A percentile compares a stretch with the other conserved stretches of the same genome.
These are phyloP conservation scores for Lippia alba DNA, from an alignment of 305 asterid species.

Conservation along the genomic window DNA sequence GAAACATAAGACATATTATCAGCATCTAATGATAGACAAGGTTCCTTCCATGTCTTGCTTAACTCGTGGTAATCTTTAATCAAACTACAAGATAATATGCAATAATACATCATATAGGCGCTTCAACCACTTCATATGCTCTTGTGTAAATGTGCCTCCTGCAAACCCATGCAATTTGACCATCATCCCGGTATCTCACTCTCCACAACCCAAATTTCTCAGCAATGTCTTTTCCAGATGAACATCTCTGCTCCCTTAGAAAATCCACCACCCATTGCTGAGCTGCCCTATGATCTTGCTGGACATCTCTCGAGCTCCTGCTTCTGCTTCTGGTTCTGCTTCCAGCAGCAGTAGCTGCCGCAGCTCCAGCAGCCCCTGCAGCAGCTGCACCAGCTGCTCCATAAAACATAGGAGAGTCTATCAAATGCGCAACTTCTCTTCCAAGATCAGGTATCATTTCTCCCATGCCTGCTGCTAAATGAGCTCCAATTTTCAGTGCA, in stretches of 20 bases:
- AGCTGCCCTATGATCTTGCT: constrained; percentile 69
- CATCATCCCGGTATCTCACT: constrained; percentile 77
- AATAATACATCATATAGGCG: constrained; percentile 51
- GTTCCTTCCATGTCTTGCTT: background rate
- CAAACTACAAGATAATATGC: background rate
- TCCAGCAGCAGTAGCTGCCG: constrained; percentile 44
- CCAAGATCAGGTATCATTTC: constrained; percentile 92
- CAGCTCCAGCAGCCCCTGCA: constrained; percentile 72
- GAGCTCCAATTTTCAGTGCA: constrained; percentile 93
- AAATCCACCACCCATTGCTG: constrained; percentile 86
- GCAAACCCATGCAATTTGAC: constrained; percentile 87
- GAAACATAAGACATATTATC: background rate
- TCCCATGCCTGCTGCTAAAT: constrained; percentile 92
- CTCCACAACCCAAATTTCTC: constrained; percentile 85
- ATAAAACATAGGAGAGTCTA: constrained; percentile 60
- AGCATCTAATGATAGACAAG: background rate
- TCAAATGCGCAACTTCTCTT: constrained; percentile 73
- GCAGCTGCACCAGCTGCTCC: constrained; percentile 80
- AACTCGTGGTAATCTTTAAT: background rate
- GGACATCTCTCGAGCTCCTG: constrained; percentile 51
- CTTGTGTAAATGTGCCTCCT: constrained; percentile 75
- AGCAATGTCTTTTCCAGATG: constrained; percentile 83
- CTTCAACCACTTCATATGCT: constrained; percentile 64
- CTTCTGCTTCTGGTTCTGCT: constrained; percentile 50
- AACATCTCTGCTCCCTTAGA: constrained; percentile 68